Evolutionary conservation across 1,284 basidiomycete species (phyloP).

Genomic region (Microbotryum intermedium): DNA sequence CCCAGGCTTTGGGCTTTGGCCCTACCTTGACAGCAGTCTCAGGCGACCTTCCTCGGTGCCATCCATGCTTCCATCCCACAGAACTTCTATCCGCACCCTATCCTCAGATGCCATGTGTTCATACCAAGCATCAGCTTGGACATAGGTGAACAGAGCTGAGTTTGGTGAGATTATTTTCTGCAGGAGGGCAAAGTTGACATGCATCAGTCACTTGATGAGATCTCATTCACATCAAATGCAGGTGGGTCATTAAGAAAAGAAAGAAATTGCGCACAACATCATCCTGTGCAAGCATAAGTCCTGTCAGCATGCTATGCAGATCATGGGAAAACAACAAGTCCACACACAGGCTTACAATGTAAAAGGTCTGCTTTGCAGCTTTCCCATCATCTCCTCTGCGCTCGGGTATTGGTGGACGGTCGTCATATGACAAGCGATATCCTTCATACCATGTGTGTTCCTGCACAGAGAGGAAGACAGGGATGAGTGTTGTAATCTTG

Average conservation of each 20-base stretch:
- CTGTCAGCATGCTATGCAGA: neutral
- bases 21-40: too few relatives aligned
- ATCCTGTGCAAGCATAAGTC: constrained; percentile 5
- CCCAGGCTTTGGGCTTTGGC: too few relatives aligned
- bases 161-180: constrained; percentile 14
- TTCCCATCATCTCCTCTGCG: constrained; percentile 1
- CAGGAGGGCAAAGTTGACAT: neutral
- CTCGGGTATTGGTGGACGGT: constrained; percentile 20
- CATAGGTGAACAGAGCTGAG: constrained; percentile 18
- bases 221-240: too few relatives aligned
- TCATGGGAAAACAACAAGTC: neutral
- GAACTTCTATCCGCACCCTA: constrained; percentile 3
- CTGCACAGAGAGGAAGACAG: neutral
- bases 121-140: constrained; percentile 25
- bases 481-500: too few relatives aligned
- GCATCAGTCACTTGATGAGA: neutral
- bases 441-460: constrained; percentile 30
- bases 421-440: constrained; percentile 15
- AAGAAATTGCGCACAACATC: constrained; percentile 7
- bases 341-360: constrained; percentile 10
- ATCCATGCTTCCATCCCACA: constrained; percentile 4
- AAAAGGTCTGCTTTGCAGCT: constrained; percentile 27
- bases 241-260: neutral
- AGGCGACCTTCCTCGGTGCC: too few relatives aligned
- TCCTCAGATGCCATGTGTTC: constrained; percentile 12